phyloP scores from a whole-genome alignment of 129 eudicot species.

The Chrysanthemum makinoi region DNA sequence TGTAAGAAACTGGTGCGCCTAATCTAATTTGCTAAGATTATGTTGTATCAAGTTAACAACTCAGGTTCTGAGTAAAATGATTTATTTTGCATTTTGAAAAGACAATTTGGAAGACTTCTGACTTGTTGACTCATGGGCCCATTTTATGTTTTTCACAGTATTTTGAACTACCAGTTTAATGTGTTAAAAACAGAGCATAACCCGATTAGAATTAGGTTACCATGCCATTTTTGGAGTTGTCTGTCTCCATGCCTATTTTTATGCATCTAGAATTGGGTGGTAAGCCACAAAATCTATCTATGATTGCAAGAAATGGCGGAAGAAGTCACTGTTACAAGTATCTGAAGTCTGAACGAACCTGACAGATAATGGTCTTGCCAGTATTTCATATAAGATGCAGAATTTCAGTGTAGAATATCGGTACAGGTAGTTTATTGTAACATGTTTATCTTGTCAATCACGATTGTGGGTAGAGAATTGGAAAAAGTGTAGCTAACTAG shows the following conservation, averaged over 20 bases:
- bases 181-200: not conserved
- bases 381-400: not conserved
- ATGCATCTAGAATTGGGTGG: not conserved
- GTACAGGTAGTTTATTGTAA: not conserved
- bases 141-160: not conserved
- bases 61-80: too few relatives aligned
- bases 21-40: too few relatives aligned
- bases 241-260: not conserved
- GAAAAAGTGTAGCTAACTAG: not conserved
- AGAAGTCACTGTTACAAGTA: not conserved
- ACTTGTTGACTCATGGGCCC: not conserved
- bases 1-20: too few relatives aligned
- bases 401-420: not conserved
- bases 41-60: too few relatives aligned
- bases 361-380: not conserved
- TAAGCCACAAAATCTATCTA: not conserved
- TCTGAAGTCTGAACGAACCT: not conserved
- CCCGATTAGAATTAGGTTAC: not conserved
- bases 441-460: not conserved
- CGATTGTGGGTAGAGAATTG: not conserved
- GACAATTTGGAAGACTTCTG: too few relatives aligned
- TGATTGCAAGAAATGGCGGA: not conserved
- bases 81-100: too few relatives aligned
- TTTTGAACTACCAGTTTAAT: not conserved
- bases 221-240: not conserved